Evolutionary conservation across 192 early-diverging fungal species (phyloP), one percentile per base, ranked within the genome.

Genomic region (Podila epicladia): DNA sequence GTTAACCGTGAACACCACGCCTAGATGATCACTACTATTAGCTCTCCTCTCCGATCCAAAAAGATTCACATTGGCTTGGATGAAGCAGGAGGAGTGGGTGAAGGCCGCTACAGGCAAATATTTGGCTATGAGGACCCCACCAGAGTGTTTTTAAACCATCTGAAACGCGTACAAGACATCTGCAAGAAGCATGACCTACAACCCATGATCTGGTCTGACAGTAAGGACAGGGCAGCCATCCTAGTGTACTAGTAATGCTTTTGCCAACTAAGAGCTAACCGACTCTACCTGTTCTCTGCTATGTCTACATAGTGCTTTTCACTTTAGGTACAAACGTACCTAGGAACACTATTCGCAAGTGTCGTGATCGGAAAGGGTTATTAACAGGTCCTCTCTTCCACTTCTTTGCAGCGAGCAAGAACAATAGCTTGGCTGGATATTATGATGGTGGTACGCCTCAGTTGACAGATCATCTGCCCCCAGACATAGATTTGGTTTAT

Each of bases 131-230:
- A 93, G 28, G 94, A 95, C 7, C 87, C 89, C 33, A 87, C 91
- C 0, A 83, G 91, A 29, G 87, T 96, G 7, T 95, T 96, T 82
- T 70, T 92, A 17, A 89, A 94, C 35, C 95, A 96, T 72, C 55
- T 96, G 33, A 83, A 85, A 67, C 86, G 91, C 19, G 93, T 96
- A 4, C 85, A 91, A 29, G 86, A 87, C 20, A 93, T 95, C 8
- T 95, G 94, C 73, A 69, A 83, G 53, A 73, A 72, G 19, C 70
- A 82, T 19, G 93, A 85, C 2, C 66, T 95, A 59, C 74, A 91
- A 53, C 92, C 94, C 2, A 92, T 96, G 89, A 90, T 96, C 57
- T 96, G 95, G 95, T 95, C 94, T 2, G 95, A 96, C 75, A 96
- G 89, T 92, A 87, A 75, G 87, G 74, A 33, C 17, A 22, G 15